These are phyloP conservation scores for Phytophthora aleatoria DNA, from an alignment of 352 stramenopile genomes.

Conservation along the genomic window DNA sequence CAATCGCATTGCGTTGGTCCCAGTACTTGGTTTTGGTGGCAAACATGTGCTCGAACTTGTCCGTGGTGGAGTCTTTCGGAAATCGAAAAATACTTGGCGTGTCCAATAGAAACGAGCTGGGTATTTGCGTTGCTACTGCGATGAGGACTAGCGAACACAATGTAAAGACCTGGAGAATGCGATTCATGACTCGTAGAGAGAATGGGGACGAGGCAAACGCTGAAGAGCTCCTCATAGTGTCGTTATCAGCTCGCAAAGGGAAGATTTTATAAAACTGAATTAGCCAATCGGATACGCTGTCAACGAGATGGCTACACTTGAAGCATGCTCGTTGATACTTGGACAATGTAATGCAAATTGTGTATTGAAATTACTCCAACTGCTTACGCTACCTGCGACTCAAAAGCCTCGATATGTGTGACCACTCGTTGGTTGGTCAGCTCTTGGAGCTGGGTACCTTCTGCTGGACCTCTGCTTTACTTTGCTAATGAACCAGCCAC, in stretches of 20 bases:
- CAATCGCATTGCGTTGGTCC: conserved; percentile 38
- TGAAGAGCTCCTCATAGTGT: conserved; percentile 17
- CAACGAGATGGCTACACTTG: conserved; percentile 14
- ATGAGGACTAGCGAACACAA: conserved; percentile 11
- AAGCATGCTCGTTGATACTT: not conserved
- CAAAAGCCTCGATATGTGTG: conserved; percentile 3
- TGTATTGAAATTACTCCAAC: conserved; percentile 15
- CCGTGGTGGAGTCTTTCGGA: not conserved
- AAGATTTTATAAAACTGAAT: conserved; percentile 12
- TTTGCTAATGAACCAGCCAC: not conserved
- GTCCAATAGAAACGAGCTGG: conserved; percentile 4
- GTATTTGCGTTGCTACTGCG: conserved; percentile 8
- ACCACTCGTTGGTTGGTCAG: not conserved
- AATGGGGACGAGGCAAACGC: not conserved
- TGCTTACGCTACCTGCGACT: not conserved
- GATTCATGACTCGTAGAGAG: not conserved
- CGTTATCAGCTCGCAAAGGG: conserved; percentile 12
- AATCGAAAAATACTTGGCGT: conserved; percentile 3
- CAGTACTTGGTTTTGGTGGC: conserved; percentile 66
- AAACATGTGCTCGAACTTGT: conserved; percentile 44
- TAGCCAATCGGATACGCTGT: conserved; percentile 15
- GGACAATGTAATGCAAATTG: not conserved
- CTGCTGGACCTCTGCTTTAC: conserved; percentile 5
- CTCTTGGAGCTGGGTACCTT: conserved; percentile 10
- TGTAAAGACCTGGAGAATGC: conserved; percentile 2